phyloP scores from a whole-genome alignment of 805 yeast species.

The Lachancea meyersii region DNA sequence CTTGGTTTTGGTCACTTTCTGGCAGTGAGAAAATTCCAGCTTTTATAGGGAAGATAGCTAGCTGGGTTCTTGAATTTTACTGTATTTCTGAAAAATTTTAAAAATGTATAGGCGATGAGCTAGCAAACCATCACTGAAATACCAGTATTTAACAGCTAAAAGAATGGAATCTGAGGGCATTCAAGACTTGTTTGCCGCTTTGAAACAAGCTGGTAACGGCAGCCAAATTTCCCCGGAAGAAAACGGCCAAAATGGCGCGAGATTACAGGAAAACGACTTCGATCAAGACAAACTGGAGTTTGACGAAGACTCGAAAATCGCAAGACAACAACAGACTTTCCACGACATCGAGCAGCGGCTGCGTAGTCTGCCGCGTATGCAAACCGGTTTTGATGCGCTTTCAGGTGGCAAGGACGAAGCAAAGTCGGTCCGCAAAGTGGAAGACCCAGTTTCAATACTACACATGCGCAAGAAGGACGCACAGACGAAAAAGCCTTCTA shows the following conservation, averaged over 20 bases:
- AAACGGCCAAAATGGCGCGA: neutral
- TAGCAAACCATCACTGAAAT: neutral
- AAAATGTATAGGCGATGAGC: conserved; percentile 9
- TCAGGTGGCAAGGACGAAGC: conserved; percentile 7
- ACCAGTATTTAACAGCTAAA: neutral
- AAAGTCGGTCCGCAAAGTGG: conserved; percentile 10
- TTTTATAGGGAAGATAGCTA: neutral
- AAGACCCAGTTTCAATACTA: conserved; percentile 12
- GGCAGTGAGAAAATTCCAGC: no score
- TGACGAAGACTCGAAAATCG: conserved; percentile 10
- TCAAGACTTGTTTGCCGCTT: conserved; percentile 18
- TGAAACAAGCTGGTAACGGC: conserved; percentile 10
- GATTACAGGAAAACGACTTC: neutral
- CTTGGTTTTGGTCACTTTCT: no score
- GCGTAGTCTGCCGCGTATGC: conserved; percentile 27
- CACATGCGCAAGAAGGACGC: conserved; percentile 11
- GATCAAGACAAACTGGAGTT: conserved; percentile 13
- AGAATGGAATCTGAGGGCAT: conserved; percentile 12
- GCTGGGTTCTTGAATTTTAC: neutral
- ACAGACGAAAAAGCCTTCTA: conserved; percentile 9
- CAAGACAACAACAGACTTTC: conserved; percentile 17
- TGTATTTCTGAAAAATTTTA: conserved; percentile 9
- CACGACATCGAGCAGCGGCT: conserved; percentile 24
- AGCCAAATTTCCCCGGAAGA: neutral
- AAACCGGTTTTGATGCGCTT: conserved; percentile 27